phyloP scores from a whole-genome alignment of 1,284 basidiomycete genomes.

The Xerocomus amazonicus region DNA sequence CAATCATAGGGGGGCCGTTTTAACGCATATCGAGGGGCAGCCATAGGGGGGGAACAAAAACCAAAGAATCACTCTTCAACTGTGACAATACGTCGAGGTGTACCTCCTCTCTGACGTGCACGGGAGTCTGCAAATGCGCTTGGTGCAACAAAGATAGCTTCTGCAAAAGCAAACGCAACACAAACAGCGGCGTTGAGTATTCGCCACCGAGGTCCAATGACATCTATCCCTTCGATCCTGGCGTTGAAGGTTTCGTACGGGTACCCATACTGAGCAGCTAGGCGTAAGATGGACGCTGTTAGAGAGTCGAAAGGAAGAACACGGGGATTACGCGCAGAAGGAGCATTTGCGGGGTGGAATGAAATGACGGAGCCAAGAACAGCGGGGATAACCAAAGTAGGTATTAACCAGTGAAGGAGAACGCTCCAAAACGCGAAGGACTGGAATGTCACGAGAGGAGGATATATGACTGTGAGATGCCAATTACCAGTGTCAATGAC shows the following conservation, averaged over 20 bases:
- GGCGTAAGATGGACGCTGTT: slow-evolving; percentile 54
- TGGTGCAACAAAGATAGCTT: slow-evolving; percentile 43
- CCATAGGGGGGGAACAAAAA: neutral
- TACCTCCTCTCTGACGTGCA: slow-evolving; percentile 21
- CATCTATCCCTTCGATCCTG: slow-evolving; percentile 38
- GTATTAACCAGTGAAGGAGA: slow-evolving; percentile 55
- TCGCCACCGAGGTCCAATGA: slow-evolving; percentile 51
- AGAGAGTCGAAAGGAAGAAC: slow-evolving; percentile 49
- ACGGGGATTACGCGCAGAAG: slow-evolving; percentile 22
- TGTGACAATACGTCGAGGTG: slow-evolving; percentile 22
- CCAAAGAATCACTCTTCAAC: slow-evolving; percentile 17
- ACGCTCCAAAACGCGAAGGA: slow-evolving; percentile 47
- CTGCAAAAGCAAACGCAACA: slow-evolving; percentile 60
- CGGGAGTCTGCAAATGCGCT: slow-evolving; percentile 32
- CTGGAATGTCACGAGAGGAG: slow-evolving; percentile 42
- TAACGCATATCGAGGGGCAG: slow-evolving; percentile 1
- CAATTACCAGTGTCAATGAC: slow-evolving; percentile 6
- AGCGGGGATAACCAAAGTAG: slow-evolving; percentile 52
- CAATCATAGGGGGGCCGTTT: slow-evolving; percentile 8
- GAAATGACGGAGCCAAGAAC: slow-evolving; percentile 55
- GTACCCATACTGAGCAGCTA: slow-evolving; percentile 55
- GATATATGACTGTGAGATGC: slow-evolving; percentile 40
- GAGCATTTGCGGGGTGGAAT: slow-evolving; percentile 44
- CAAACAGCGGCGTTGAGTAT: slow-evolving; percentile 49
- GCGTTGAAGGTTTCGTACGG: slow-evolving; percentile 36